Conservation (phyloP, 345 rosid genomes). For the Aurinia saxatilis region DNA sequence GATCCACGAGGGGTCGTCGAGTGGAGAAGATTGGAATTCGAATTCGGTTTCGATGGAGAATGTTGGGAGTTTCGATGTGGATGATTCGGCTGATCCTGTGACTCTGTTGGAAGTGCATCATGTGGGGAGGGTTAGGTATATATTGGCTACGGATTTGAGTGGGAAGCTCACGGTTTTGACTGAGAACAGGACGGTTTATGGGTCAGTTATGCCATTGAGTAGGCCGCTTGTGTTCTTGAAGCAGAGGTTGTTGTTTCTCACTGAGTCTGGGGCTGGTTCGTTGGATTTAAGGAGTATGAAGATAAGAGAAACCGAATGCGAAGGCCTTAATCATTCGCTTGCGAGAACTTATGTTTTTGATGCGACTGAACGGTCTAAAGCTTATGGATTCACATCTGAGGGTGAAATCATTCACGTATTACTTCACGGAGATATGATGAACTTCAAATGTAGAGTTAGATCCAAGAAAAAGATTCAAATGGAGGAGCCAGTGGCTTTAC, state of each 20-base stretch:
- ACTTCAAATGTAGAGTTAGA: slow-evolving; percentile 93
- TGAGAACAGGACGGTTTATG: slow-evolving; percentile 60
- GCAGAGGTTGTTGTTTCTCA: slow-evolving; percentile 86
- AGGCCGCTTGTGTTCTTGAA: slow-evolving; percentile 82
- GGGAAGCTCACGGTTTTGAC: slow-evolving; percentile 64
- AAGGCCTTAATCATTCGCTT: slow-evolving; percentile 66
- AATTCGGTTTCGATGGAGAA: slow-evolving; percentile 47
- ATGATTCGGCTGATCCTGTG: slow-evolving; percentile 36
- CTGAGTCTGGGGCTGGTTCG: slow-evolving; percentile 85
- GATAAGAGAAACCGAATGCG: slow-evolving; percentile 78
- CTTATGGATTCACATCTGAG: slow-evolving; percentile 78
- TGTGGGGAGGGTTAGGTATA: slow-evolving; percentile 68
- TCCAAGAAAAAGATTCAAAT: slow-evolving; percentile 71
- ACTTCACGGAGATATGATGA: slow-evolving; percentile 75
- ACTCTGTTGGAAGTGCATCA: slow-evolving; percentile 73
- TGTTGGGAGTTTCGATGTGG: slow-evolving; percentile 38
- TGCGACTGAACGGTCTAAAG: slow-evolving; percentile 76
- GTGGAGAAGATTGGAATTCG: slow-evolving; percentile 62
- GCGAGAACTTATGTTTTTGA: slow-evolving; percentile 64
- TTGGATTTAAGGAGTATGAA: slow-evolving; percentile 85
- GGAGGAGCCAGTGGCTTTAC: slow-evolving; percentile 60
- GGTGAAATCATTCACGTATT: slow-evolving; percentile 74
- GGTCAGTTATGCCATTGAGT: slow-evolving; percentile 55
- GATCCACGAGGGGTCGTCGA: slow-evolving; percentile 44
- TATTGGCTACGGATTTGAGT: slow-evolving; percentile 51